Conservation (phyloP, 768 basidiomycete species). For the Rhodotorula toruloides region DNA sequence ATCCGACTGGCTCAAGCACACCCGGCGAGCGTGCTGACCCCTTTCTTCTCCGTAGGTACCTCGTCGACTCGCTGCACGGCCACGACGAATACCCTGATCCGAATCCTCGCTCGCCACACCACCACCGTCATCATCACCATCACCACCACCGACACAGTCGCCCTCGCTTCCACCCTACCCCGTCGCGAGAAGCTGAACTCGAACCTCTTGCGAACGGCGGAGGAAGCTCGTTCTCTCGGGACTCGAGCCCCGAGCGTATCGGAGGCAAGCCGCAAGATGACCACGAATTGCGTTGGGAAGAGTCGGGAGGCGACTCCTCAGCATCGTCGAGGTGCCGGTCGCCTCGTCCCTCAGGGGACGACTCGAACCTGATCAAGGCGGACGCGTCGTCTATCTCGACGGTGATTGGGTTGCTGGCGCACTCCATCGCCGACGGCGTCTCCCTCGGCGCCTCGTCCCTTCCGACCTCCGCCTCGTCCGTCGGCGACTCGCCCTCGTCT, state of each 20-base stretch:
- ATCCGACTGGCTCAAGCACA: too few relatives aligned
- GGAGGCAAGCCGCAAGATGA: neutral
- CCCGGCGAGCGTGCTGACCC: too few relatives aligned
- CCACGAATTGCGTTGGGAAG: slow-evolving; percentile 28
- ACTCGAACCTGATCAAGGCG: slow-evolving; percentile 7
- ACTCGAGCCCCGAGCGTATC: slow-evolving; percentile 47
- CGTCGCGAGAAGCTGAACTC: slow-evolving; percentile 44
- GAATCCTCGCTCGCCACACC: neutral
- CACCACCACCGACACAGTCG: slow-evolving; percentile 3
- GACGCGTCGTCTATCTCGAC: slow-evolving; percentile 57
- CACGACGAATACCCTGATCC: slow-evolving; percentile 24
- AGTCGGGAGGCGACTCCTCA: slow-evolving; percentile 17
- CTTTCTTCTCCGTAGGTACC: slow-evolving; percentile 48
- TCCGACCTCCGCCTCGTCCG: slow-evolving; percentile 18
- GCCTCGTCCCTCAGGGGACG: neutral
- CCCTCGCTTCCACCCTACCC: slow-evolving; percentile 44
- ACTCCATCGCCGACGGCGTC: slow-evolving; percentile 86
- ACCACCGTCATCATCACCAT: neutral
- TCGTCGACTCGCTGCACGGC: slow-evolving; percentile 39
- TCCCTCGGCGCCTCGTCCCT: slow-evolving; percentile 67
- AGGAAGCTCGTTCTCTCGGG: too few relatives aligned
- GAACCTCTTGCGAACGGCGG: slow-evolving; percentile 43
- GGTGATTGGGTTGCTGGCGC: slow-evolving; percentile 78
- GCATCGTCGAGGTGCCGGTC: slow-evolving; percentile 28
- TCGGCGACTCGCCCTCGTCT: slow-evolving; percentile 37